Percentiles rank a stretch among this genome's conserved stretches.
Conservation (phyloP, 2,329 filamentous ascomycete species). For the Rosellinia necatrix region DNA sequence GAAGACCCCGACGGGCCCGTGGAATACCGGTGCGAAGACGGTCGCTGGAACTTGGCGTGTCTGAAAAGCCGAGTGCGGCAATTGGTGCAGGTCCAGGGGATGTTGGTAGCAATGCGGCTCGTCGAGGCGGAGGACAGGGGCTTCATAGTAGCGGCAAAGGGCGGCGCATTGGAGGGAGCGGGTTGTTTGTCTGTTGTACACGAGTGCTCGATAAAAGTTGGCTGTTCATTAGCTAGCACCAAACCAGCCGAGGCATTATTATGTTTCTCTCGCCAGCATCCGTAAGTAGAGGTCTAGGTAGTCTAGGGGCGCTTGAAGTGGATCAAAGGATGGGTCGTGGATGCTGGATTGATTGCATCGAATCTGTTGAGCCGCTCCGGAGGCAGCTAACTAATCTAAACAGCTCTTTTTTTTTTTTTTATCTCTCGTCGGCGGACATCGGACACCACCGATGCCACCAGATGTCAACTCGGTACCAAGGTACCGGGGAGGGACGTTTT, state of each 20-base stretch:
- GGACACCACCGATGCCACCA: neutral
- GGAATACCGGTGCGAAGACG: slow-evolving; percentile 32
- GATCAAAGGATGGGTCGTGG: slow-evolving; percentile 12
- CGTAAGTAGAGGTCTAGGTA: neutral
- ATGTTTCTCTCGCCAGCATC: neutral
- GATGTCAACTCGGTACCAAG: slow-evolving; percentile 2
- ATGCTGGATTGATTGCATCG: slow-evolving; percentile 12
- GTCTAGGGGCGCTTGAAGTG: slow-evolving; percentile 5
- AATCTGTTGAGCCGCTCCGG: slow-evolving; percentile 32
- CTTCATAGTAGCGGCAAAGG: slow-evolving; percentile 46
- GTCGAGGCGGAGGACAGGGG: slow-evolving; percentile 44
- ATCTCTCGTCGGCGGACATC: slow-evolving; percentile 25
- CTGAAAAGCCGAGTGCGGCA: slow-evolving; percentile 49
- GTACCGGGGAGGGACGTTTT: neutral
- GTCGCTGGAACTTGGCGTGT: slow-evolving; percentile 38
- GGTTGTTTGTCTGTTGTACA: slow-evolving; percentile 1
- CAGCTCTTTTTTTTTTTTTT: slow-evolving; percentile 24
- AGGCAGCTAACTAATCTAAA: too few relatives aligned
- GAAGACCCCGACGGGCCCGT: slow-evolving; percentile 33
- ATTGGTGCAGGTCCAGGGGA: slow-evolving; percentile 52
- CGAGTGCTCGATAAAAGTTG: neutral
- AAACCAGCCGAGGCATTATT: slow-evolving; percentile 26
- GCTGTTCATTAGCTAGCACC: slow-evolving; percentile 18
- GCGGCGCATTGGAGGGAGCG: slow-evolving; percentile 24
- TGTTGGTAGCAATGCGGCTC: slow-evolving; percentile 45